Percentiles rank a stretch among this genome's conserved stretches.
phyloP scores from a whole-genome alignment of 192 early-diverging fungal species.

The Pilobolus umbonatus region DNA sequence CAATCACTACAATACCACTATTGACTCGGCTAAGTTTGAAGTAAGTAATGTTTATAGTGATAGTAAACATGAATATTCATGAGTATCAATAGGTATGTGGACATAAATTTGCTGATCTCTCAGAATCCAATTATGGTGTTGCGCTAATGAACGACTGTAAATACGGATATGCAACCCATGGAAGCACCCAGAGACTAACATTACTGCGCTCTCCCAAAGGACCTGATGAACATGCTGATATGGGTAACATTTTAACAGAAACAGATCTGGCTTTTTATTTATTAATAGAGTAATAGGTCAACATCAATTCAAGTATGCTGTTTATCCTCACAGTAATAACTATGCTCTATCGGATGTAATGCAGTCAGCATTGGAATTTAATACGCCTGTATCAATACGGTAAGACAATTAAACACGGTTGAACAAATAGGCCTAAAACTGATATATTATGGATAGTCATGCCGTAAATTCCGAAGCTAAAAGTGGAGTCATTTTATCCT shows the following conservation, averaged over 20 bases:
- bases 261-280: background rate
- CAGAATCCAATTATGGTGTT: slow-evolving; percentile 92
- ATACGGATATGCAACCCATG: slow-evolving; percentile 89
- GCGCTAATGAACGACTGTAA: slow-evolving; percentile 96
- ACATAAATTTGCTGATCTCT: slow-evolving; percentile 95
- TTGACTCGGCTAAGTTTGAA: slow-evolving; percentile 92
- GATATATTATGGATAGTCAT: slow-evolving; percentile 15
- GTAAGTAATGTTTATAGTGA: slow-evolving; percentile 65
- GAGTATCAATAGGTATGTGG: slow-evolving; percentile 72
- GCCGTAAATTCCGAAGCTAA: slow-evolving; percentile 2
- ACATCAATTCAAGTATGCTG: slow-evolving; percentile 85
- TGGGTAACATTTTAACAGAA: slow-evolving; percentile 36
- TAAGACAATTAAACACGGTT: slow-evolving; percentile 6
- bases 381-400: slow-evolving; percentile 67
- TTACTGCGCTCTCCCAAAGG: slow-evolving; percentile 86
- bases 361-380: slow-evolving; percentile 87
- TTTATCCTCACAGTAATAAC: slow-evolving; percentile 81
- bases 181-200: slow-evolving; percentile 77
- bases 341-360: slow-evolving; percentile 83
- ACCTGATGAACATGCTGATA: slow-evolving; percentile 63
- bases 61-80: background rate
- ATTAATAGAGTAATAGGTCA: slow-evolving; percentile 47
- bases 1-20: slow-evolving; percentile 91
- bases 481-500: background rate
- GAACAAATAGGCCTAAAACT: background rate